Percentiles rank a stretch among this genome's conserved stretches.
These are phyloP conservation scores for Diaporthe destruens DNA, from an alignment of 2,329 filamentous ascomycete genomes.

Conservation along the genomic window DNA sequence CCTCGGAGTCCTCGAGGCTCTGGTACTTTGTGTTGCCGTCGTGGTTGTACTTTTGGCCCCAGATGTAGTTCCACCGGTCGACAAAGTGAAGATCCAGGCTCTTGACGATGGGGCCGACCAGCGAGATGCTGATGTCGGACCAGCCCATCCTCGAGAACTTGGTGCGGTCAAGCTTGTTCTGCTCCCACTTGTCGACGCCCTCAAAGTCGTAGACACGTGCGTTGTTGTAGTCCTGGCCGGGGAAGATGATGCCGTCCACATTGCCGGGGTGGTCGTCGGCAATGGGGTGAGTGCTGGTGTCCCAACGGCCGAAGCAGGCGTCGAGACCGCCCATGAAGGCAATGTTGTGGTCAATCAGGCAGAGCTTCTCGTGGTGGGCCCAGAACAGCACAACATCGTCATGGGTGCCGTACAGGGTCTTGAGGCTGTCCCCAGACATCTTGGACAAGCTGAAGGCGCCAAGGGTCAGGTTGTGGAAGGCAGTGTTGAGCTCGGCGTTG, in stretches of 20 bases:
- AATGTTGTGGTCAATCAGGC: slow-evolving; percentile 80
- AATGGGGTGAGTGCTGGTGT: slow-evolving; percentile 87
- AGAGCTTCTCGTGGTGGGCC: slow-evolving; percentile 95
- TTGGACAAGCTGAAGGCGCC: slow-evolving; percentile 69
- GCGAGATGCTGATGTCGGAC: slow-evolving; percentile 85
- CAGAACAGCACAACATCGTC: slow-evolving; percentile 89
- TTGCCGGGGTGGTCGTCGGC: slow-evolving; percentile 86
- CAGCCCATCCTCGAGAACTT: slow-evolving; percentile 90
- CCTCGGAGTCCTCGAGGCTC: slow-evolving; percentile 45
- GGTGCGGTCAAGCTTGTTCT: slow-evolving; percentile 87
- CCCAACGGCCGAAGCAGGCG: slow-evolving; percentile 89
- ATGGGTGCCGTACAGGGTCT: slow-evolving; percentile 83
- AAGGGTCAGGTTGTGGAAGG: slow-evolving; percentile 52
- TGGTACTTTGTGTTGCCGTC: slow-evolving; percentile 66
- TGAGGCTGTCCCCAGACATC: slow-evolving; percentile 78
- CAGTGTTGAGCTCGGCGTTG: slow-evolving; percentile 42
- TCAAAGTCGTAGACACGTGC: slow-evolving; percentile 85
- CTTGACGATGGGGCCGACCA: slow-evolving; percentile 80
- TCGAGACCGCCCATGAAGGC: slow-evolving; percentile 95
- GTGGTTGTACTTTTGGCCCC: slow-evolving; percentile 78
- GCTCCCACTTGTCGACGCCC: slow-evolving; percentile 81
- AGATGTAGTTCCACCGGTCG: slow-evolving; percentile 94
- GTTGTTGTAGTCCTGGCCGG: slow-evolving; percentile 95
- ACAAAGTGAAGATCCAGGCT: slow-evolving; percentile 84
- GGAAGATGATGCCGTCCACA: slow-evolving; percentile 81